phyloP scores from a whole-genome alignment of 2,329 filamentous ascomycete species.

The Saccharata proteae region DNA sequence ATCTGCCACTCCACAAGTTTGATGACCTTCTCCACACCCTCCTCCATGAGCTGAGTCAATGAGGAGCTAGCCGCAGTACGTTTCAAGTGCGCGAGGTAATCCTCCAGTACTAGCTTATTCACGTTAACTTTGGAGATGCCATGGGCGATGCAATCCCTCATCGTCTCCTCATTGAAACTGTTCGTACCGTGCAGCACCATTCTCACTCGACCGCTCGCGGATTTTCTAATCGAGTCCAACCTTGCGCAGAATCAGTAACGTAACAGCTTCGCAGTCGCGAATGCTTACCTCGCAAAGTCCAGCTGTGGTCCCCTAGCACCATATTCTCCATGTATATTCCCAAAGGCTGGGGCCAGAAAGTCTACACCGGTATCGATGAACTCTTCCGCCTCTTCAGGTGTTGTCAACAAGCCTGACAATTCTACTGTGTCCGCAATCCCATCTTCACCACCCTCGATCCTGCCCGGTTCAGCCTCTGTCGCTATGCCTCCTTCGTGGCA shows the following conservation, averaged over 20 bases:
- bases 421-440: slow-evolving; percentile 57
- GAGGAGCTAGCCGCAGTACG: slow-evolving; percentile 24
- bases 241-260: neutral
- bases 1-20: slow-evolving; percentile 36
- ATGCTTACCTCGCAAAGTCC: slow-evolving; percentile 13
- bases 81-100: slow-evolving; percentile 31
- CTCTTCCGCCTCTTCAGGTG: slow-evolving; percentile 53
- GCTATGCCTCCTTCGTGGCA: slow-evolving; percentile 53
- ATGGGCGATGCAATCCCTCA: slow-evolving; percentile 38
- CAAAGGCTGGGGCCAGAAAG: slow-evolving; percentile 61
- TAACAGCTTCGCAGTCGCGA: neutral
- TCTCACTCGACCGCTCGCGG: slow-evolving; percentile 28
- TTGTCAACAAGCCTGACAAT: slow-evolving; percentile 52
- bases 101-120: slow-evolving; percentile 40
- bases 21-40: slow-evolving; percentile 30
- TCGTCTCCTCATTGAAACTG: slow-evolving; percentile 38
- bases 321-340: slow-evolving; percentile 65
- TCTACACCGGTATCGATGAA: slow-evolving; percentile 61
- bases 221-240: slow-evolving; percentile 19
- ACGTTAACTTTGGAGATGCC: slow-evolving; percentile 48
- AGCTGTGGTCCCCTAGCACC: slow-evolving; percentile 41
- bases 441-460: slow-evolving; percentile 62
- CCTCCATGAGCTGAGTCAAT: slow-evolving; percentile 32
- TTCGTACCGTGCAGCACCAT: slow-evolving; percentile 48
- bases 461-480: slow-evolving; percentile 57